Base-by-base conservation (phyloP, 2,329 filamentous ascomycete species). In the Cladosporium sp. region DNA sequence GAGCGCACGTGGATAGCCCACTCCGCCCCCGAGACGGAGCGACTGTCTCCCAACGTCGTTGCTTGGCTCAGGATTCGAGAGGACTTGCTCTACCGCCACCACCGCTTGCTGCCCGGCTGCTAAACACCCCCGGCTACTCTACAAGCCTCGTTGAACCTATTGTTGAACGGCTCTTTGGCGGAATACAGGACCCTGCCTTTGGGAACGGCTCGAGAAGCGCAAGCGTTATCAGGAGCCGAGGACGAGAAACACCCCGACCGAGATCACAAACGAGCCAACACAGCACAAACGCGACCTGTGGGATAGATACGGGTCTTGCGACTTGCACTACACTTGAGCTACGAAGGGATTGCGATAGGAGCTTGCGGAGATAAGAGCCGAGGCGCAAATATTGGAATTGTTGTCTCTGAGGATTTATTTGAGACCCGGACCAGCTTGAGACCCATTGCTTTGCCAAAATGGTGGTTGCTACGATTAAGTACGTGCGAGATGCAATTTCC, bases 401-500 rank as follows among this genome's bases (percentile, higher is more conserved):
- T 31, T 44, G 44, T 11, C 10, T 11, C n/a, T 21, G 37, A 40
- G n/a, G 37, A 31, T 59, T 28, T 50, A 23, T 58, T 61, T 35
- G 60, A 67, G 52, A 55, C n/a, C 50, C 61, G 46, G 40, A 21
- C 12, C 40, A 46, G 21, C 40, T 46, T 60, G 40, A 46, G n/a
- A 55, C 28, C 31, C 52, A 55, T 31, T 29, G 52, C 28, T 31
- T 37, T 40, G 40, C n/a, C 69, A 71, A 65, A 26, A 75, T 75
- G 73, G 72, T 74, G 64, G 73, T 74, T 60, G 73, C 72, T 67
- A 75, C 73, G 57, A 75, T 75, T 67, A 75, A 75, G 73, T 74
- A 72, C 65, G 73, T 66, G 18, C 21, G 37, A 46, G 18, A 23
- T 40, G 23, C 23, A 16, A 29, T 29, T 59, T 10, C 28, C 31